These are phyloP conservation scores for Esteya vermicola DNA, from an alignment of 2,329 filamentous ascomycete species.

Conservation along the genomic window DNA sequence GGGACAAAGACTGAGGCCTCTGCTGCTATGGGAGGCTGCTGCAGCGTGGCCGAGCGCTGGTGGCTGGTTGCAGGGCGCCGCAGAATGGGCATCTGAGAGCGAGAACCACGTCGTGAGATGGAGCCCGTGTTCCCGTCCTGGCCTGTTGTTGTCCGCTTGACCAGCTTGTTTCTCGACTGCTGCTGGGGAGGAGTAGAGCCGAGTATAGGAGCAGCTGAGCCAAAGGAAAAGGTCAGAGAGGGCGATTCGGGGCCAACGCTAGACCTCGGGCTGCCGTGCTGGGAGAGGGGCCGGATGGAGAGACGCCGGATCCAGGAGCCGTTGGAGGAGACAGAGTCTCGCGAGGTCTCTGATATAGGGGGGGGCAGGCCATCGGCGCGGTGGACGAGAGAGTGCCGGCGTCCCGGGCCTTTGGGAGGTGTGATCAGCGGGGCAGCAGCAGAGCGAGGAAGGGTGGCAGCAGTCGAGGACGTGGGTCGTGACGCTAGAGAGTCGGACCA, in stretches of 20 bases:
- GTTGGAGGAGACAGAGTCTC: slow-evolving; percentile 46
- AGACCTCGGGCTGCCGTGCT: slow-evolving; percentile 49
- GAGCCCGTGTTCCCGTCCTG: slow-evolving; percentile 24
- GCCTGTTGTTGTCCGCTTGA: slow-evolving; percentile 54
- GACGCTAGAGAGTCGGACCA: too few species aligned
- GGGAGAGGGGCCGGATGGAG: slow-evolving; percentile 50
- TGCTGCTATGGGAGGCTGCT: slow-evolving; percentile 25
- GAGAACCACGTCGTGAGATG: slow-evolving; percentile 33
- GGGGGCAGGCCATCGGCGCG: slow-evolving; percentile 22
- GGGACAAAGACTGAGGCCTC: slow-evolving; percentile 9
- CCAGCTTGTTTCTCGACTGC: slow-evolving; percentile 58
- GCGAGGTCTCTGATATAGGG: slow-evolving; percentile 27
- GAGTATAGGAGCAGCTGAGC: slow-evolving; percentile 53
- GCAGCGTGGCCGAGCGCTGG: slow-evolving; percentile 57
- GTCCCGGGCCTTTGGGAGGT: slow-evolving; percentile 22
- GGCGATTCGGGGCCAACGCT: slow-evolving; percentile 52
- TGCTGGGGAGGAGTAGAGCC: slow-evolving; percentile 23
- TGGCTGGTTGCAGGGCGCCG: slow-evolving; percentile 67
- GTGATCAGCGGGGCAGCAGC: slow-evolving; percentile 25
- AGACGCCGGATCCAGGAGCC: slow-evolving; percentile 62
- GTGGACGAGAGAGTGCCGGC: slow-evolving; percentile 29
- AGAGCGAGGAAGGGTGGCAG: slow-evolving; percentile 14
- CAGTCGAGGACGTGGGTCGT: slow-evolving; percentile 16
- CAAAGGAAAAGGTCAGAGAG: slow-evolving; percentile 51
- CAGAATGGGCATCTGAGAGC: slow-evolving; percentile 49